Evolutionary conservation across 2,329 filamentous ascomycete species (phyloP).

Genomic region (Coniochaeta sp.): DNA sequence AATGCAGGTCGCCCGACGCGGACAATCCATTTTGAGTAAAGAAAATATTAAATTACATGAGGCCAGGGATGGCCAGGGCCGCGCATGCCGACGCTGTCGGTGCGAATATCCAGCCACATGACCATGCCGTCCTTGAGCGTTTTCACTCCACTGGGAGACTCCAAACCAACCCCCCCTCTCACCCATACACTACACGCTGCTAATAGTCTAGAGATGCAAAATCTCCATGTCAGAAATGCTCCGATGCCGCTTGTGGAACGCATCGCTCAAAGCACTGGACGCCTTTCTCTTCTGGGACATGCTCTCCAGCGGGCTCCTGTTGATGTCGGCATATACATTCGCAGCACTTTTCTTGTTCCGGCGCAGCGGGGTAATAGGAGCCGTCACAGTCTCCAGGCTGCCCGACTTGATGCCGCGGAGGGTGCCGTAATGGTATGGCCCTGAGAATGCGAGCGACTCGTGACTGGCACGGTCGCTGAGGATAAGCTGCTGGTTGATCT

Average conservation of each 20-base stretch:
- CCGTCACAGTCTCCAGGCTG: slow-evolving; percentile 56
- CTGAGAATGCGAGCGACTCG: slow-evolving; percentile 55
- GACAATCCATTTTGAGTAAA: not conserved
- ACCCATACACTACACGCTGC: not conserved
- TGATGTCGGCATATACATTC: slow-evolving; percentile 17
- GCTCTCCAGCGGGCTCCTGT: slow-evolving; percentile 42
- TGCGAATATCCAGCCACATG: slow-evolving; percentile 3
- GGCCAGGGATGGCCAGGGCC: slow-evolving; percentile 33
- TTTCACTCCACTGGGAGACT: slow-evolving; percentile 12
- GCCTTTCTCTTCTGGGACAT: slow-evolving; percentile 49
- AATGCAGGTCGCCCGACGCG: not conserved
- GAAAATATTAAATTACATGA: slow-evolving; percentile 15
- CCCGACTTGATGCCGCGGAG: slow-evolving; percentile 58
- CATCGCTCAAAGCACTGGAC: slow-evolving; percentile 21
- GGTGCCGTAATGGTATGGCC: slow-evolving; percentile 51
- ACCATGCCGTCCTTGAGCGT: slow-evolving; percentile 40
- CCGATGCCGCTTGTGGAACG: slow-evolving; percentile 47
- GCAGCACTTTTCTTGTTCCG: slow-evolving; percentile 42
- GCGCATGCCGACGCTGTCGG: not conserved
- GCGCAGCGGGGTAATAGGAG: slow-evolving; percentile 61
- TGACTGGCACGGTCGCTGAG: slow-evolving; percentile 52
- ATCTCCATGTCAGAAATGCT: slow-evolving; percentile 51
- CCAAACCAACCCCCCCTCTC: slow-evolving; percentile 5
- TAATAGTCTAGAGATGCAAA: slow-evolving; percentile 30
- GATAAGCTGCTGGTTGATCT: slow-evolving; percentile 54